A percentile compares a stretch with the other conserved stretches of the same genome.
phyloP scores from a whole-genome alignment of 78 protist genomes.

The Emiliania huxleyi region DNA sequence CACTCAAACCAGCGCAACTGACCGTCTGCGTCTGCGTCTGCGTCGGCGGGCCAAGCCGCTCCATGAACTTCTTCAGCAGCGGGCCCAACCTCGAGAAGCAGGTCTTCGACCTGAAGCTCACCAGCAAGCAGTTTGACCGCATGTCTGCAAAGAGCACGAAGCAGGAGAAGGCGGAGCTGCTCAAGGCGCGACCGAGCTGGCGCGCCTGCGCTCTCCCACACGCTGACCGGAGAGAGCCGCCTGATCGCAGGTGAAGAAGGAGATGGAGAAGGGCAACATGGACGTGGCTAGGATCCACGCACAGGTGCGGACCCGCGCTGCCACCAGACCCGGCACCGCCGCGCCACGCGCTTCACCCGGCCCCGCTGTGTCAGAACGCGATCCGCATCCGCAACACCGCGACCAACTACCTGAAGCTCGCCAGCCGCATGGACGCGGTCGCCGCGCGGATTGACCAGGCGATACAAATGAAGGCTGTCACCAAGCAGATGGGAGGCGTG shows the following conservation, averaged over 20 bases:
- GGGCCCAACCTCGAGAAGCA: neutral
- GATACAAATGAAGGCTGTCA: slow-evolving; percentile 78
- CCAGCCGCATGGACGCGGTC: slow-evolving; percentile 91
- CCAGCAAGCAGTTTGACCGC: slow-evolving; percentile 55
- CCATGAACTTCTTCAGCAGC: neutral
- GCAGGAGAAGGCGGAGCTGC: slow-evolving; percentile 42
- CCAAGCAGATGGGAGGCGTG: slow-evolving; percentile 82
- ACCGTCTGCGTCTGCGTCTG: too few species aligned
- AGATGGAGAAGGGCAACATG: slow-evolving; percentile 86
- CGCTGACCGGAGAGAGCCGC: too few species aligned
- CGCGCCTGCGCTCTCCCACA: too few species aligned
- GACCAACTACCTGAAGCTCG: slow-evolving; percentile 79
- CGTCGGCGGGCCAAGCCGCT: too few species aligned
- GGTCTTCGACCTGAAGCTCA: slow-evolving; percentile 65
- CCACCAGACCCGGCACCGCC: too few species aligned
- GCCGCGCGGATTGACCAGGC: slow-evolving; percentile 90
- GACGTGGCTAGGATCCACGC: slow-evolving; percentile 95
- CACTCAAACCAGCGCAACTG: too few species aligned
- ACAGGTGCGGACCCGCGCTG: too few species aligned
- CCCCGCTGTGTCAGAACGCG: slow-evolving; percentile 89
- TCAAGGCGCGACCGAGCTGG: too few species aligned
- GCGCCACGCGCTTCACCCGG: too few species aligned
- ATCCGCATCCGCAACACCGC: slow-evolving; percentile 83
- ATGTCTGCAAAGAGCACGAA: slow-evolving; percentile 49
- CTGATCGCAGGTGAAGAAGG: slow-evolving; percentile 71